Base-by-base conservation (phyloP, 495 filamentous ascomycete genomes). In the Aspergillus haitiensis region DNA sequence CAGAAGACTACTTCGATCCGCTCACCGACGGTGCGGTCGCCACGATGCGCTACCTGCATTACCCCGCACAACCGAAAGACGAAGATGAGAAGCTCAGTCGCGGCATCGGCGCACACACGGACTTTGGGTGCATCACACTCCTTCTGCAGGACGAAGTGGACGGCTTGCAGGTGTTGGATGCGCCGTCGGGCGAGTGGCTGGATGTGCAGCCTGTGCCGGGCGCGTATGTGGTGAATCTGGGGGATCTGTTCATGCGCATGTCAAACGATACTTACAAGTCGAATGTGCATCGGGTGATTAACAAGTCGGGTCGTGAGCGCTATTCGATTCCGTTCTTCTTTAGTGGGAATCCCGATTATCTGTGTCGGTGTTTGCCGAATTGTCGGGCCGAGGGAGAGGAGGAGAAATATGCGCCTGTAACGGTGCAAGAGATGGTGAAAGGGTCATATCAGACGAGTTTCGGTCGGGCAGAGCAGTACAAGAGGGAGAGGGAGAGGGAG, bases 301-400 rank as follows among this genome's bases (percentile, higher is more conserved):
- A 79, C 34, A 81, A 81, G 56, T 68, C 69, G 0, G 69, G 75
- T 5, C 64, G 59, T 10, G 72, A 81, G 48, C 68, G 83, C 55
- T 87, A 87, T 63, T 84, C 81, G 27, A 86, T 86, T 61, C 83
- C 83, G 12, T 87, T 81, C 68, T 87, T 86, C 67, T 77, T 84
- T 44, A 78, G 77, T 39, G 80, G 82, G 4, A 81, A 86, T 58
- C 75, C 76, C 21, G 76, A 83, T 48, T 75, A 80, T 50, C 60
- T 82, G 3, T 81, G 86, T 53, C 73, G 83, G 62, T 80, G 77
- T 45, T 65, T 86, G 61, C 75, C 81, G 0, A 81, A 81, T 40
- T 84, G 80, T 63, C 65, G 70, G 0, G 66, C 63, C 15, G 44
- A 48, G 15, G 67, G 58, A 18, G 76, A 78, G 52, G 64, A 67